phyloP scores from a whole-genome alignment of 1,284 basidiomycete genomes.

The Irpex rosettiformis region DNA sequence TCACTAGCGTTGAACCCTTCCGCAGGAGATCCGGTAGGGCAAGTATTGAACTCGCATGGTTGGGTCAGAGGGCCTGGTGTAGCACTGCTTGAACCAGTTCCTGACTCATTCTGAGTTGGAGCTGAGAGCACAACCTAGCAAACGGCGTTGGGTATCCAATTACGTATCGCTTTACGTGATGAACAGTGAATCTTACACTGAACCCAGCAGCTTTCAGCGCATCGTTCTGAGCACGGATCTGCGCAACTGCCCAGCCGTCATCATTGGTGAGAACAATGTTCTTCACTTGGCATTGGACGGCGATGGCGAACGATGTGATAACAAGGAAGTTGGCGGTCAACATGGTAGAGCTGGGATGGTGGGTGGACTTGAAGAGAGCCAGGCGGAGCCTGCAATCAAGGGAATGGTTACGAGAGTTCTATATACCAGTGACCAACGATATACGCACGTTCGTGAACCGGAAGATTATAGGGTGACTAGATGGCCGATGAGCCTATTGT shows the following conservation, averaged over 20 bases:
- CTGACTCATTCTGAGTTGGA: slow-evolving; percentile 38
- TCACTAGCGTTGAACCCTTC: slow-evolving; percentile 41
- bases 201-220: slow-evolving; percentile 32
- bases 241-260: slow-evolving; percentile 41
- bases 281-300: background rate
- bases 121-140: slow-evolving; percentile 37
- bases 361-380: no score
- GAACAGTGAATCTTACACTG: slow-evolving; percentile 24
- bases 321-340: background rate
- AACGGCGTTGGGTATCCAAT: no score
- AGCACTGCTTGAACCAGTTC: slow-evolving; percentile 35
- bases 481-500: no score
- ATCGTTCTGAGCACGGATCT: slow-evolving; percentile 37
- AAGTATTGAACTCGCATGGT: slow-evolving; percentile 41
- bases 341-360: background rate
- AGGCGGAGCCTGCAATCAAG: no score
- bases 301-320: background rate
- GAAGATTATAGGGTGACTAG: no score
- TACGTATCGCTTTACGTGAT: no score
- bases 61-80: slow-evolving; percentile 22
- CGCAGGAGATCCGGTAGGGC: slow-evolving; percentile 40
- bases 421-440: no score
- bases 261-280: slow-evolving; percentile 31
- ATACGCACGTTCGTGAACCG: background rate
- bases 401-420: no score